Percentiles rank a stretch among this genome's conserved stretches.
phyloP scores from a whole-genome alignment of 257 asterid genomes.

The Ajuga chamaepitys region DNA sequence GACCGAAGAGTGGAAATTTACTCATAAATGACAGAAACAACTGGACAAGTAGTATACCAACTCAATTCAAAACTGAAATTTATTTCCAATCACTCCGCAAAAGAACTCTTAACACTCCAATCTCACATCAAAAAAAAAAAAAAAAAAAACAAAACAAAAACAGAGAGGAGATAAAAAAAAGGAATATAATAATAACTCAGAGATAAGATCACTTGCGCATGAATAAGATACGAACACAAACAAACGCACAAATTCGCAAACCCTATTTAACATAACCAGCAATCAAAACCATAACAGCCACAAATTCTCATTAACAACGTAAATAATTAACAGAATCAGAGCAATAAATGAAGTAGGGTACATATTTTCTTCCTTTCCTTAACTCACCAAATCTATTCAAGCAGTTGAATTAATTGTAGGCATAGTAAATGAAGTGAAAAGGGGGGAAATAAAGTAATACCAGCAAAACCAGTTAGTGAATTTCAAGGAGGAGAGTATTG shows the following conservation, averaged over 20 bases:
- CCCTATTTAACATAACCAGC: conserved; percentile 16
- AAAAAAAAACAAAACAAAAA: no score
- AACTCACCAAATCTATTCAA: conserved; percentile 1
- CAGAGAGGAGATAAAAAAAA: not conserved
- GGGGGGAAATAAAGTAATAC: not conserved
- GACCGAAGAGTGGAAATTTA: not conserved
- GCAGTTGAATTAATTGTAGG: conserved; percentile 9
- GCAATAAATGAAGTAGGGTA: conserved; percentile 24
- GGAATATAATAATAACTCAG: not conserved
- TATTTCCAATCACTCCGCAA: not conserved
- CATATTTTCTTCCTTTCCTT: not conserved
- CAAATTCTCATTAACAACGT: not conserved
- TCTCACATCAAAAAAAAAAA: no score
- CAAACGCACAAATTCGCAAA: conserved; percentile 13
- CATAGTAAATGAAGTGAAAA: conserved; percentile 7
- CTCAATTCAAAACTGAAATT: conserved; percentile 12
- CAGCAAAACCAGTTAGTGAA: not conserved
- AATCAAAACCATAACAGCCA: not conserved
- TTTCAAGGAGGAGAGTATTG: not conserved
- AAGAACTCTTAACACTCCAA: conserved; percentile 3
- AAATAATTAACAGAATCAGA: conserved; percentile 8
- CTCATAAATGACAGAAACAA: not conserved
- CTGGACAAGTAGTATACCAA: not conserved
- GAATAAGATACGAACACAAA: not conserved
- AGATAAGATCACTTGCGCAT: not conserved